Conservation (phyloP, 2,329 filamentous ascomycete genomes). For the Phyllosticta capitalensis region DNA sequence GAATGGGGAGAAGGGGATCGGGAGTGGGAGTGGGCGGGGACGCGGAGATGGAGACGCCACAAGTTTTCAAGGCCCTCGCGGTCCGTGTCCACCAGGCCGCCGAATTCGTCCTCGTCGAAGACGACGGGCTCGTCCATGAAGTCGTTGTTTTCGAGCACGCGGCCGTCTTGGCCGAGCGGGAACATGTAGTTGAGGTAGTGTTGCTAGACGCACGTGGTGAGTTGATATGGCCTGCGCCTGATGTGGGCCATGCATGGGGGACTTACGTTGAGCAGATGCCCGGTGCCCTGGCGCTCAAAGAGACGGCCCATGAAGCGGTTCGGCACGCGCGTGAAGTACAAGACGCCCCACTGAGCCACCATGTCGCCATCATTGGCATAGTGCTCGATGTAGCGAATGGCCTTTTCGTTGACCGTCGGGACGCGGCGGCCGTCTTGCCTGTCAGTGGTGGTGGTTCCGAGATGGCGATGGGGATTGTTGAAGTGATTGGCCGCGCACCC, state of each 20-base stretch:
- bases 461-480: conserved; percentile 54
- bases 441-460: neutral
- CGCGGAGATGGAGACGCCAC: neutral
- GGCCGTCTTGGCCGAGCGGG: conserved; percentile 39
- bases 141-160: conserved; percentile 42
- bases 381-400: conserved; percentile 67
- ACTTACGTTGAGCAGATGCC: conserved; percentile 32
- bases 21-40: neutral
- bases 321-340: conserved; percentile 52
- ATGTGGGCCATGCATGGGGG: neutral
- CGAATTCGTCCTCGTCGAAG: neutral
- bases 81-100: neutral
- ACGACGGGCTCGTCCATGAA: conserved; percentile 49
- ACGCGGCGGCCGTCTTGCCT: conserved; percentile 13
- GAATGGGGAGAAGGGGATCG: neutral
- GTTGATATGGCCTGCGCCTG: neutral
- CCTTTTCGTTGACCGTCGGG: conserved; percentile 24
- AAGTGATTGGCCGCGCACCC: conserved; percentile 73
- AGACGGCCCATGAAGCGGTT: conserved; percentile 42
- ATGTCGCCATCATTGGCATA: conserved; percentile 68
- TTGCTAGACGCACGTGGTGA: conserved; percentile 26
- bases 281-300: conserved; percentile 32
- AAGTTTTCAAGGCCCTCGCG: conserved; percentile 6
- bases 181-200: conserved; percentile 56
- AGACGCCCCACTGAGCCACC: conserved; percentile 63